Conservation (phyloP, 805 yeast species). For the Teunomyces barrocoloradensis region DNA sequence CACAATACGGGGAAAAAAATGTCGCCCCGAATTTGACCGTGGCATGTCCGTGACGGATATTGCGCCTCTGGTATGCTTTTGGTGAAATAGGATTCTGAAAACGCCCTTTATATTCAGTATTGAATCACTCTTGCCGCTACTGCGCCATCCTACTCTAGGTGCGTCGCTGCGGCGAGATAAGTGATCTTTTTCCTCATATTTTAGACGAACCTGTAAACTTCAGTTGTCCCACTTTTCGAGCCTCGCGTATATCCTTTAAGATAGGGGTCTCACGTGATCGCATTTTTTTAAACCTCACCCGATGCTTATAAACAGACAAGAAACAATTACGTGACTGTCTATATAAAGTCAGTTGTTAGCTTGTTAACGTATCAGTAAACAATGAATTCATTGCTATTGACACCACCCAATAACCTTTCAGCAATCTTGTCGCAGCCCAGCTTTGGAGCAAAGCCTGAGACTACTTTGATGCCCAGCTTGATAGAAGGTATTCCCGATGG, state of each 20-base stretch:
- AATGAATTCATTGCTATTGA: neutral
- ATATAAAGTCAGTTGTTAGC: neutral
- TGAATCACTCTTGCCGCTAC: too few species aligned
- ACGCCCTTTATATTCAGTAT: too few species aligned
- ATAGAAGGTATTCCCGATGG: slow-evolving; percentile 70
- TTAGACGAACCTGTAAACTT: neutral
- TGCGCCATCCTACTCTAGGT: neutral
- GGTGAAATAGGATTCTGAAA: too few species aligned
- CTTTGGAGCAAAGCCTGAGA: slow-evolving; percentile 11
- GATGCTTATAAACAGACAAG: neutral
- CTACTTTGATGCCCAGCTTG: slow-evolving; percentile 38
- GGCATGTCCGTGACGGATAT: too few species aligned
- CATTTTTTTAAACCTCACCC: neutral
- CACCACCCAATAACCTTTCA: slow-evolving; percentile 19
- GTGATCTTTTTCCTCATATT: neutral
- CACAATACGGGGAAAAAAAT: too few species aligned
- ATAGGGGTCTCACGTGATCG: neutral
- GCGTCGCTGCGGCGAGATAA: neutral
- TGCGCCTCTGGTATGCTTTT: too few species aligned
- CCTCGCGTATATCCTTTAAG: neutral
- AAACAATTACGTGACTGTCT: neutral
- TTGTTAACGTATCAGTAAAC: neutral
- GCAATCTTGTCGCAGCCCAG: slow-evolving; percentile 12
- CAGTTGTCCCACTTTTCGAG: neutral
- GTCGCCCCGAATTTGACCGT: too few species aligned